Base-by-base conservation (phyloP, 768 basidiomycete genomes). In the Gymnopilus dilepis region DNA sequence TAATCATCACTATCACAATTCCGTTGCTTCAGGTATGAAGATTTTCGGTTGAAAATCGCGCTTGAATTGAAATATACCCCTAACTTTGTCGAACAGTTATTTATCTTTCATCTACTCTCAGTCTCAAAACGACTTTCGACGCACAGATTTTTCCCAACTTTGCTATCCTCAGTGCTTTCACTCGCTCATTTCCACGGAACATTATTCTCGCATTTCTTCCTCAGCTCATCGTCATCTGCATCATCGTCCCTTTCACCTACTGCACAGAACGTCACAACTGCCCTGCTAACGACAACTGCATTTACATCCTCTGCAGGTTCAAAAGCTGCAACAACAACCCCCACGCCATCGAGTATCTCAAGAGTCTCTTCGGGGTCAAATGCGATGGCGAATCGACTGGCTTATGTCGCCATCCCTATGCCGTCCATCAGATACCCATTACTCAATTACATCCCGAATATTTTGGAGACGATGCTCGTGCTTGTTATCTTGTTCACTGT, bases 91-190 rank as follows among this genome's bases (percentile, higher is more conserved):
- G 15, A 17, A 30, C 59, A 90, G 86, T 78, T 91, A 51, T 80
- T 83, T 0, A 76, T 90, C 53, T 79, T 89, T 59, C 91, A 93
- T 65, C 72, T 83, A 37, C 72, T 92, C 1, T 87, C 89, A n/a
- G 78, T 88, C 42, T 86, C 81, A 33, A 85, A 86, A 67, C 76
- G 78, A 3, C 86, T 85, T 77, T 85, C 88, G 12, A 78, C 78
- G n/a, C 84, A 90, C 54, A 84, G 89, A n/a, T 81, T 93, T 37
- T 65, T 89, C 33, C 90, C 92, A 11, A 91, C 91, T 0, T 81
- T 84, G 15, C 74, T 90, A 34, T 80, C 84, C 38, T 85, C 88
- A 11, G 34, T 86, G 43, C 73, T 88, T 15, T 84, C 85, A 1
- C 81, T 93, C 54, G 22, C 79, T 1, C 91, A 92, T 69, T 92